Conservation (phyloP, 106 monocot species). For the Cymbidium sinense region DNA sequence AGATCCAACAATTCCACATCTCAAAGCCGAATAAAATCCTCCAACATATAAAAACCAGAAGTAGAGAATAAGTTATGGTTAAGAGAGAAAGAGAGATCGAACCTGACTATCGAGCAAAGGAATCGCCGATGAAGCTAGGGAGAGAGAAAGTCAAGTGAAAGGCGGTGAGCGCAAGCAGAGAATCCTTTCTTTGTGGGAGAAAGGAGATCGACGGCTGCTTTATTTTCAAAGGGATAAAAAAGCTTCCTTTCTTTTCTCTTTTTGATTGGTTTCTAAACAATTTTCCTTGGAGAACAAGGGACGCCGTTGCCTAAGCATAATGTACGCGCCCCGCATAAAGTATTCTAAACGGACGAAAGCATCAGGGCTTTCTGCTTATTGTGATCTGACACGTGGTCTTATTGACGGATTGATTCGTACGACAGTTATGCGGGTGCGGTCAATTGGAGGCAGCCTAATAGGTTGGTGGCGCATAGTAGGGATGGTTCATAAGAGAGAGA, state of each 20-base stretch:
- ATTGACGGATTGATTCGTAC: background rate
- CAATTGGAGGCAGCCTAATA: background rate
- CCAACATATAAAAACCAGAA: background rate
- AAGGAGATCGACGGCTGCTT: conserved; percentile 2
- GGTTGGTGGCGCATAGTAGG: background rate
- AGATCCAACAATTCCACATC: background rate
- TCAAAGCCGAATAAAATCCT: background rate
- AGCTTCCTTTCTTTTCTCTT: background rate
- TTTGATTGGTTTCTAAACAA: background rate
- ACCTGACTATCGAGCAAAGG: background rate
- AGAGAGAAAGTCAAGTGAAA: background rate
- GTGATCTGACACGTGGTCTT: background rate
- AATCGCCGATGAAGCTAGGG: background rate
- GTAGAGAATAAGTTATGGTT: background rate
- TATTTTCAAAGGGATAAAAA: background rate
- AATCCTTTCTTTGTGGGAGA: background rate
- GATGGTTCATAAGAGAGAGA: background rate
- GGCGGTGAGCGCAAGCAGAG: background rate
- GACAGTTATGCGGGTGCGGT: background rate
- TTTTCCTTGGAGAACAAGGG: background rate
- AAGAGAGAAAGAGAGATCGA: background rate
- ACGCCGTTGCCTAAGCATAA: background rate
- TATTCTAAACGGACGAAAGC: background rate
- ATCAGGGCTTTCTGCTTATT: background rate
- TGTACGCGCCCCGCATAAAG: background rate